Base-by-base conservation (phyloP, 495 filamentous ascomycete species). In the Lentithecium fluviatile region DNA sequence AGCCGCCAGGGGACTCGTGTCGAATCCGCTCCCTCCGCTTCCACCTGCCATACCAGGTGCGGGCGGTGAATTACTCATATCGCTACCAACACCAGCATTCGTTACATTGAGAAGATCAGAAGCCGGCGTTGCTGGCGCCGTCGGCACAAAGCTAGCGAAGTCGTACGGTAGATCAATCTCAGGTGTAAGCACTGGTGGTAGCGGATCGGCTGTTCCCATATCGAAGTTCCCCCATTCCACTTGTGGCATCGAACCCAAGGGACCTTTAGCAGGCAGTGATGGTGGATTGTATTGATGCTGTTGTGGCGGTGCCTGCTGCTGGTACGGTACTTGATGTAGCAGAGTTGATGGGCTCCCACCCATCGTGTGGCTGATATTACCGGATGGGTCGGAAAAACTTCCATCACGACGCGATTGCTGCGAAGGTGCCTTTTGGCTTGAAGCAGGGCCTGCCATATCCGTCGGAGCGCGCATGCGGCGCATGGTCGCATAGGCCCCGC, bases 401-500 rank as follows among this genome's bases (percentile, higher is more conserved):
- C 29, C 4, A 32, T 32, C 4, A 10, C 29, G 29, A 10, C 29
- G 45, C 13, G 8, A n/a, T 3, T 43, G 40, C 26, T 15, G 3
- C 25, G 6, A 24, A 47, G 25, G 13, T 24, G 11, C 17, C 38
- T 6, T 19, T 36, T 29, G 4, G 25, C 48, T 12, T 26, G 23
- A 13, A n/a, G 32, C 19, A 3, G 15, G 40, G 40, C 29, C 10
- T 12, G 64, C 62, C 70, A 73, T 71, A 34, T 54, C 56, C 29
- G 66, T 66, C 2, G 77, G 74, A 2, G 71, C 61, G 24, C 70
- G 70, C 0, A 78, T 47, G 36, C 72, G 73, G 19, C 78, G 74
- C 54, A 75, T 59, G 15, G 62, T 45, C 15, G 69, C 70, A 54
- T 75, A 79, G 10, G 72, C 60, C 11, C 67, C 55, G 53, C 73